A percentile compares a stretch with the other conserved stretches of the same genome.
Evolutionary conservation across 768 basidiomycete genomes (phyloP).

Genomic region (Amanita brunnescens): DNA sequence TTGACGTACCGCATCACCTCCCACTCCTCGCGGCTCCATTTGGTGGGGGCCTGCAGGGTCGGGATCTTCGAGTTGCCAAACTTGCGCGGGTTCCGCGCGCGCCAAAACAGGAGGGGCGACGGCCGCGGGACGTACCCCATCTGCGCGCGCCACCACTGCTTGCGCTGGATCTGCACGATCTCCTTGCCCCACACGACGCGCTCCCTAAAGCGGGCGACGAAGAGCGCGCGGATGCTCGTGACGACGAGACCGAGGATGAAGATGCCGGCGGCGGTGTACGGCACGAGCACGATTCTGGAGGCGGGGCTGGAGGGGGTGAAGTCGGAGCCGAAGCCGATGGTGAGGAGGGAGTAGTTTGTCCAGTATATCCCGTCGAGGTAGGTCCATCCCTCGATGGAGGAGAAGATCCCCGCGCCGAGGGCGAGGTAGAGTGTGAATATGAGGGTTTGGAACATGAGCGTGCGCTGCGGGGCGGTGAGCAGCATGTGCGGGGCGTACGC

Average conservation of each 20-base stretch:
- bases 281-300: slow-evolving; percentile 25
- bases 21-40: slow-evolving; percentile 28
- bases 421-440: slow-evolving; percentile 30
- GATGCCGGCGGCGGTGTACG: slow-evolving; percentile 30
- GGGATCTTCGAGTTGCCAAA: slow-evolving; percentile 11
- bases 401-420: slow-evolving; percentile 29
- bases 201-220: slow-evolving; percentile 28
- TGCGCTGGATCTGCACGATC: slow-evolving; percentile 24
- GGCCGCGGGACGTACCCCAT: neutral
- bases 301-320: slow-evolving; percentile 23
- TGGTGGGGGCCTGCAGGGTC: slow-evolving; percentile 12
- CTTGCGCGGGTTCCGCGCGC: neutral
- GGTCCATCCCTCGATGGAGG: slow-evolving; percentile 25
- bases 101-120: neutral
- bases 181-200: slow-evolving; percentile 22
- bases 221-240: slow-evolving; percentile 27
- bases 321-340: slow-evolving; percentile 31
- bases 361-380: slow-evolving; percentile 33
- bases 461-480: slow-evolving; percentile 31
- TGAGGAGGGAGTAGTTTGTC: slow-evolving; percentile 35
- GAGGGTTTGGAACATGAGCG: slow-evolving; percentile 34
- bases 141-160: slow-evolving; percentile 15
- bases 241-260: slow-evolving; percentile 30
- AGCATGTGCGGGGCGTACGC: slow-evolving; percentile 29
- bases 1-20: slow-evolving; percentile 30